These are phyloP conservation scores for Cladosporium sp. DNA, from an alignment of 2,329 filamentous ascomycete genomes.

Conservation along the genomic window DNA sequence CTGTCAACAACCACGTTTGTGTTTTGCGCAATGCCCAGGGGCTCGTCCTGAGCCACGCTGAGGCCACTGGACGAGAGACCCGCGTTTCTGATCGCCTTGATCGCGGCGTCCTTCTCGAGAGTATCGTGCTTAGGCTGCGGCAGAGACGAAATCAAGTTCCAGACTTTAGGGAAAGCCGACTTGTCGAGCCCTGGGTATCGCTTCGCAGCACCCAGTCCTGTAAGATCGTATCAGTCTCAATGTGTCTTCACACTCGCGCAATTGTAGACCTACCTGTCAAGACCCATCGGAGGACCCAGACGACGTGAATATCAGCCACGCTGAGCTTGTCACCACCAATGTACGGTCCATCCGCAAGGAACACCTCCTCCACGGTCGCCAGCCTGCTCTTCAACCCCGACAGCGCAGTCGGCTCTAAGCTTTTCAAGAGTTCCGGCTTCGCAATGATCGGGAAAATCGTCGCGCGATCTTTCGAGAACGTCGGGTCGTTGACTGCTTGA, in stretches of 20 bases:
- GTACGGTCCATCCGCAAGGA: slow-evolving; percentile 28
- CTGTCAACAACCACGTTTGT: slow-evolving; percentile 23
- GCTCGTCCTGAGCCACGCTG: neutral
- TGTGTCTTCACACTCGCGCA: neutral
- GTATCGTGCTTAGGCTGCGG: slow-evolving; percentile 22
- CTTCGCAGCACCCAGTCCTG: slow-evolving; percentile 8
- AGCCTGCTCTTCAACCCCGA: slow-evolving; percentile 26
- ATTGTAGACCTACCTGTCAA: neutral
- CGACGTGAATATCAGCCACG: slow-evolving; percentile 29
- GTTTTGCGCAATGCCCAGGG: slow-evolving; percentile 22
- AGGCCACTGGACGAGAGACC: slow-evolving; percentile 22
- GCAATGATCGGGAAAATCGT: slow-evolving; percentile 25
- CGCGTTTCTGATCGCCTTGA: slow-evolving; percentile 19
- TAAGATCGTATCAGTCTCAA: neutral
- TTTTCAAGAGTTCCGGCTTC: slow-evolving; percentile 16
- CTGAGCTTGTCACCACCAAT: slow-evolving; percentile 24
- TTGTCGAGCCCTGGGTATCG: slow-evolving; percentile 2
- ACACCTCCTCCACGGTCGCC: slow-evolving; percentile 29
- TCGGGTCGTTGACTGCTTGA: slow-evolving; percentile 20
- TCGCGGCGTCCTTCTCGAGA: slow-evolving; percentile 23
- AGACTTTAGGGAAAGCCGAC: slow-evolving; percentile 23
- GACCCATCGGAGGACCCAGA: slow-evolving; percentile 13
- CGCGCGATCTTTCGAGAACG: slow-evolving; percentile 24
- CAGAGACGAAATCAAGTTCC: slow-evolving; percentile 23
- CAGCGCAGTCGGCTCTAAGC: slow-evolving; percentile 21